Evolutionary conservation across 768 basidiomycete genomes (phyloP).

Genomic region (Phallus indusiatus): DNA sequence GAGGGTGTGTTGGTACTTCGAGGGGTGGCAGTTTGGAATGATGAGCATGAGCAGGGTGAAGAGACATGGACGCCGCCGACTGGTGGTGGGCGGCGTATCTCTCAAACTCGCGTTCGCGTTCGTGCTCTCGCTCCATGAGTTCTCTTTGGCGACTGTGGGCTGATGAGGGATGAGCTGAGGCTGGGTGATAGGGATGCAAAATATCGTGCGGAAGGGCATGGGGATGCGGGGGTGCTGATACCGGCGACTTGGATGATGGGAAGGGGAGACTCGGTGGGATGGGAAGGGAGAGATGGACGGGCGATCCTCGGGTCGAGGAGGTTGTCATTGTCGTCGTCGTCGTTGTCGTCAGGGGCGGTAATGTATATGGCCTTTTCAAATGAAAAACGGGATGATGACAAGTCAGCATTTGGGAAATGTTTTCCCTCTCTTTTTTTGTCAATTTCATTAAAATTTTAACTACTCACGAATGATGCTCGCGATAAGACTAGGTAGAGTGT

Average conservation of each 20-base stretch:
- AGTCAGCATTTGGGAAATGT: neutral
- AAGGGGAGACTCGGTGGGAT: slow-evolving; percentile 25
- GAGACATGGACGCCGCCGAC: neutral
- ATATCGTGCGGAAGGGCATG: neutral
- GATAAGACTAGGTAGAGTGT: neutral
- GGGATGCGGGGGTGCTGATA: slow-evolving; percentile 3
- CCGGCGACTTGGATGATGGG: slow-evolving; percentile 13
- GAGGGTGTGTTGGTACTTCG: neutral
- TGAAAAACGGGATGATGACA: neutral
- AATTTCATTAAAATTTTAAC: neutral
- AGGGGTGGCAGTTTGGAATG: neutral
- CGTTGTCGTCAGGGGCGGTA: slow-evolving; percentile 4
- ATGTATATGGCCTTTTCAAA: slow-evolving; percentile 2
- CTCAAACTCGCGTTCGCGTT: neutral
- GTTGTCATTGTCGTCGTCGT: neutral
- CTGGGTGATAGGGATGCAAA: slow-evolving; percentile 9
- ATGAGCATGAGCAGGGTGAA: neutral
- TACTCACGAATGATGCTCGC: neutral
- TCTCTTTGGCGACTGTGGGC: neutral
- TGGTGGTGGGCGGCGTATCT: neutral
- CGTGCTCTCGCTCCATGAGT: neutral
- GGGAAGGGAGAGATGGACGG: slow-evolving; percentile 18
- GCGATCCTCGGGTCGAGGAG: neutral
- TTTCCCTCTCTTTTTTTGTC: neutral
- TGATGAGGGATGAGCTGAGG: slow-evolving; percentile 2